A percentile compares a stretch with the other conserved stretches of the same genome.
Conservation (phyloP, 2,329 filamentous ascomycete species). For the Xylaria sp. region DNA sequence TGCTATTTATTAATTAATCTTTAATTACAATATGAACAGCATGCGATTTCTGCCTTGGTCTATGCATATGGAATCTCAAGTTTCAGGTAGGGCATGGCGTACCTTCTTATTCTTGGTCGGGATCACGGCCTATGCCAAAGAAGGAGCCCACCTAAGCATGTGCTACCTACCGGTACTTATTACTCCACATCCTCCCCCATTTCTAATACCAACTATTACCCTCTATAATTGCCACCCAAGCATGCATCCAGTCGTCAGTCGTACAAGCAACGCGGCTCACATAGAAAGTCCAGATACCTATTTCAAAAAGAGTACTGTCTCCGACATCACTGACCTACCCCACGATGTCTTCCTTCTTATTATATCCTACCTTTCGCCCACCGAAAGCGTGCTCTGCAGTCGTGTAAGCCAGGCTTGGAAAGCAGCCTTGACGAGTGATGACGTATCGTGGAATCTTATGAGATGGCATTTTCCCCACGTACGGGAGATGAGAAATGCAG, state of each 20-base stretch:
- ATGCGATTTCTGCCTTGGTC: background rate
- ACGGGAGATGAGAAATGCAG: constrained; percentile 59
- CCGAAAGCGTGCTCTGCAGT: constrained; percentile 63
- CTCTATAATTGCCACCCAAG: background rate
- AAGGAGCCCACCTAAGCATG: background rate
- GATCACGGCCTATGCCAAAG: background rate
- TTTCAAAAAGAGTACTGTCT: constrained; percentile 5
- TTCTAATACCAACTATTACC: background rate
- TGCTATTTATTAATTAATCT: background rate
- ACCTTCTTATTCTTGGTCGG: background rate
- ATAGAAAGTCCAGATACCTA: background rate
- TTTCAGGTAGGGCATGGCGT: background rate
- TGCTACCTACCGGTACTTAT: background rate
- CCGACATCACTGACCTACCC: constrained; percentile 60
- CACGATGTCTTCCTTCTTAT: constrained; percentile 69
- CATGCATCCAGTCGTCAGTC: constrained; percentile 17
- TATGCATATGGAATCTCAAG: background rate
- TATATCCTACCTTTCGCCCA: constrained; percentile 59
- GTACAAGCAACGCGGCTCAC: background rate
- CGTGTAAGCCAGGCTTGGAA: constrained; percentile 63
- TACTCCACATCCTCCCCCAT: background rate
- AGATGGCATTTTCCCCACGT: constrained; percentile 63
- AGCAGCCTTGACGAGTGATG: constrained; percentile 60
- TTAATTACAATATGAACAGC: background rate
- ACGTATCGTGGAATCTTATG: constrained; percentile 60